Base-by-base conservation (phyloP, 805 yeast species). In the Starmerella cellae region DNA sequence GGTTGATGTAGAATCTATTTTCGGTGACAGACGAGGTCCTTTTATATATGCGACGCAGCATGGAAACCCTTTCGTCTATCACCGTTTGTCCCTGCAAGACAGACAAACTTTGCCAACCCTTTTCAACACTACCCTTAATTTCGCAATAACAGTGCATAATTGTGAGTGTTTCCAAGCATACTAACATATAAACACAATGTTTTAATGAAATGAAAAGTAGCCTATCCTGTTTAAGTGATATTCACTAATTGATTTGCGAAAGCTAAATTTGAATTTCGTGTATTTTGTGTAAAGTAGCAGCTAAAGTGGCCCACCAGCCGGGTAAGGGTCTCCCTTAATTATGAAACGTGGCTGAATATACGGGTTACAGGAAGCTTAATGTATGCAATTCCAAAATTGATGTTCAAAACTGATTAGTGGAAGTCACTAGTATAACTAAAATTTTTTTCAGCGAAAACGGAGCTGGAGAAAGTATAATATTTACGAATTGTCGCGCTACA, bases 171-270 rank as follows among this genome's bases (percentile, higher is more conserved):
- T 21, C 6, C 16, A 21, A 6, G 9, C n/a, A 8, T n/a, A 29
- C 8, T n/a, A 29, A 29, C 17, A 17, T 14, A 29, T 9, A 14
- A 29, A 29, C 8, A 14, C 5, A 29, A 29, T 29, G 32, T 11
- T 11, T 29, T 29, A n/a, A 31, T n/a, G 14, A 10, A 5, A 17
- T 17, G n/a, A 26, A 34, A 38, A 42, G 6, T 2, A 3, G 39
- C 40, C 43, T 43, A 43, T 43, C 39, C 17, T 35, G 20, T 18
- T 34, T 35, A n/a, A 43, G 46, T 43, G 43, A 36, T 20, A 10
- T 6, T 30, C 39, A 43, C 39, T 38, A 43, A 34, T 13, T n/a
- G 4, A 22, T 14, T 17, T 43, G 34, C 41, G 6, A 27, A 30
- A 39, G 16, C 3, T 17, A 30, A 36, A 23, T n/a, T 18, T 23